These are phyloP conservation scores for Rhinocladiella similis DNA, from an alignment of 2,329 filamentous ascomycete genomes.

Conservation along the genomic window DNA sequence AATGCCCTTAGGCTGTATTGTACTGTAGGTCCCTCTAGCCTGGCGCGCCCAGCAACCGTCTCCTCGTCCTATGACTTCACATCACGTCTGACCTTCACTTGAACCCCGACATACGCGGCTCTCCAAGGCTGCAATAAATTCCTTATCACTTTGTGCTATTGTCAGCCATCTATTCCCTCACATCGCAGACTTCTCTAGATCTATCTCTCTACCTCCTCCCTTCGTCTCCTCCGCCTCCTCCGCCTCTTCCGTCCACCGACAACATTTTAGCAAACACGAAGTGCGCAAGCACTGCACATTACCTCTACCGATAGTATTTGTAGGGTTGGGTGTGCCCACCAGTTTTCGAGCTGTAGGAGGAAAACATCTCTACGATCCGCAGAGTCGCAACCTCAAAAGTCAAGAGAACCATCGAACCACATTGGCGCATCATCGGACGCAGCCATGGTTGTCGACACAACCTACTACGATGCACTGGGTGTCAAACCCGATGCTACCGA, in stretches of 20 bases:
- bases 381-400: too few relatives aligned
- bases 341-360: too few relatives aligned
- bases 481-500: constrained; percentile 83
- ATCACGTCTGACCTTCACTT: not conserved
- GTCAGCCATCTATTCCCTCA: not conserved
- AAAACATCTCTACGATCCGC: too few relatives aligned
- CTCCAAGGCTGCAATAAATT: constrained; percentile 14
- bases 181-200: not conserved
- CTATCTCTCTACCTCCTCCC: not conserved
- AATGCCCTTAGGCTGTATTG: too few relatives aligned
- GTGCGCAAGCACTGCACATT: too few relatives aligned
- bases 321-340: too few relatives aligned
- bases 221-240: not conserved
- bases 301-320: too few relatives aligned
- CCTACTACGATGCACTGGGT: constrained; percentile 84
- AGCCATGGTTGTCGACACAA: constrained; percentile 82
- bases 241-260: not conserved
- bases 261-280: not conserved
- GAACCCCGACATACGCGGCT: constrained; percentile 4
- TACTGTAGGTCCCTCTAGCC: not conserved
- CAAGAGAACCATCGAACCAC: too few relatives aligned
- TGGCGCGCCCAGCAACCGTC: not conserved
- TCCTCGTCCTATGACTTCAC: constrained; percentile 18
- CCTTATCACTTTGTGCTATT: constrained; percentile 2
- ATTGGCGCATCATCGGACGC: not conserved